Conservation (phyloP, 352 stramenopile genomes). For the Pythium dissotocum region DNA sequence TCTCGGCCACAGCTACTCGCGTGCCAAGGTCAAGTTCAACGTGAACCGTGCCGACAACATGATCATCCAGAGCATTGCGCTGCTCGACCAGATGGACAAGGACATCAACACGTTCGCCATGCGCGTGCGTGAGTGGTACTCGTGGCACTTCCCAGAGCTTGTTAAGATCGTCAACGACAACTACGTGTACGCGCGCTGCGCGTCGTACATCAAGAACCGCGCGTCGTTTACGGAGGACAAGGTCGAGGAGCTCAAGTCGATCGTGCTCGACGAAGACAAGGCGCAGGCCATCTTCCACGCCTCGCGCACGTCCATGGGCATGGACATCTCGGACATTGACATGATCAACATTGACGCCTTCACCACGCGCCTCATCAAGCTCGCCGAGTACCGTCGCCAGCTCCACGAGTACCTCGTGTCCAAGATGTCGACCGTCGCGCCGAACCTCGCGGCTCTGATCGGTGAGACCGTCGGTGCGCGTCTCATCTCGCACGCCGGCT, state of each 20-base stretch:
- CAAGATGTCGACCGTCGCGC: constrained; percentile 98
- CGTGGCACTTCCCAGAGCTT: constrained; percentile 99
- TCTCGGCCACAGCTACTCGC: constrained; percentile 99
- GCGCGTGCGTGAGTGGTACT: constrained; percentile 99
- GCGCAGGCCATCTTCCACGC: constrained; percentile 95
- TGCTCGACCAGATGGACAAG: constrained; percentile 99
- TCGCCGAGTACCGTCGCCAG: constrained; percentile 98
- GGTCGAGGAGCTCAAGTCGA: constrained; percentile 85
- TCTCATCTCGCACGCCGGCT: constrained; percentile 99
- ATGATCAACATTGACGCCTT: constrained; percentile 99
- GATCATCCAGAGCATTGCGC: constrained; percentile 99
- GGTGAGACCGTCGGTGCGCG: constrained; percentile 98
- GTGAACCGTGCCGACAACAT: constrained; percentile 99
- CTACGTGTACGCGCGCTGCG: constrained; percentile 98
- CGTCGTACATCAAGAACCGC: constrained; percentile 96
- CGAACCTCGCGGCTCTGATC: constrained; percentile 98
- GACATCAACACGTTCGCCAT: constrained; percentile 99
- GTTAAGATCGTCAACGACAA: constrained; percentile 99
- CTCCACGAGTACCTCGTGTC: constrained; percentile 94
- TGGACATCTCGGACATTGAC: constrained; percentile 99
- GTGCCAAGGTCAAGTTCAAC: constrained; percentile 99
- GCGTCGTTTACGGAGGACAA: constrained; percentile 78
- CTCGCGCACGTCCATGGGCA: constrained; percentile 97
- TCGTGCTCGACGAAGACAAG: constrained; percentile 97
- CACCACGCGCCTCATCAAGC: constrained; percentile 97